Percentiles rank a stretch among this genome's conserved stretches.
Evolutionary conservation across 306 rosid genomes (phyloP).

Genomic region (Alnus rubra): DNA sequence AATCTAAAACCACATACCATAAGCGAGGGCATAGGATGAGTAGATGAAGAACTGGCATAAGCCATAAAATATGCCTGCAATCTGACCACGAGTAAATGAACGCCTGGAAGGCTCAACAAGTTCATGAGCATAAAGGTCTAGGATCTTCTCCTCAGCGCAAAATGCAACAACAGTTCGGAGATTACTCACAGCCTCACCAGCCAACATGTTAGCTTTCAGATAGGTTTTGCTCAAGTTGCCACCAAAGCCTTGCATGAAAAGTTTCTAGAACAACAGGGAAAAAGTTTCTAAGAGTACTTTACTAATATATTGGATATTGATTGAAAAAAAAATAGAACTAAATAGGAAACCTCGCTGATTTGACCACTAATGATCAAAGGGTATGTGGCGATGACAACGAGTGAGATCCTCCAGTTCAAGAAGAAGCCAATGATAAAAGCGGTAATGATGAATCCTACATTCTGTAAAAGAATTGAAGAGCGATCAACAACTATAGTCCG

Average conservation of each 20-base stretch:
- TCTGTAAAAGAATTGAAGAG: constrained; percentile 76
- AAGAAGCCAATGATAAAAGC: constrained; percentile 84
- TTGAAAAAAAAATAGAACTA: too few species aligned
- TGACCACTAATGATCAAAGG: constrained; percentile 91
- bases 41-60: constrained; percentile 91
- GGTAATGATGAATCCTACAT: constrained; percentile 74
- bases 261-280: constrained; percentile 59
- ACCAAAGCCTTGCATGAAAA: constrained; percentile 93
- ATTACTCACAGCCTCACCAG: constrained; percentile 96
- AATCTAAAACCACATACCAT: constrained; percentile 55
- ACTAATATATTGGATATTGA: too few species aligned
- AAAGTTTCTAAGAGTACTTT: constrained; percentile 7
- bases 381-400: constrained; percentile 87
- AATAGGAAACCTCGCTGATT: constrained; percentile 71
- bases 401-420: constrained; percentile 93
- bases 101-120: constrained; percentile 78
- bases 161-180: constrained; percentile 93
- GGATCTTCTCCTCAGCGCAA: constrained; percentile 85
- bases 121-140: constrained; percentile 73
- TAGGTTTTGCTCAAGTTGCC: constrained; percentile 99
- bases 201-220: constrained; percentile 90
- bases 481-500: constrained; percentile 87
- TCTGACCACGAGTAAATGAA: constrained; percentile 83
- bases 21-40: constrained; percentile 93
- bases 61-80: constrained; percentile 88